These are phyloP conservation scores for Vanilla planifolia DNA, from an alignment of 106 monocot species.

Conservation along the genomic window DNA sequence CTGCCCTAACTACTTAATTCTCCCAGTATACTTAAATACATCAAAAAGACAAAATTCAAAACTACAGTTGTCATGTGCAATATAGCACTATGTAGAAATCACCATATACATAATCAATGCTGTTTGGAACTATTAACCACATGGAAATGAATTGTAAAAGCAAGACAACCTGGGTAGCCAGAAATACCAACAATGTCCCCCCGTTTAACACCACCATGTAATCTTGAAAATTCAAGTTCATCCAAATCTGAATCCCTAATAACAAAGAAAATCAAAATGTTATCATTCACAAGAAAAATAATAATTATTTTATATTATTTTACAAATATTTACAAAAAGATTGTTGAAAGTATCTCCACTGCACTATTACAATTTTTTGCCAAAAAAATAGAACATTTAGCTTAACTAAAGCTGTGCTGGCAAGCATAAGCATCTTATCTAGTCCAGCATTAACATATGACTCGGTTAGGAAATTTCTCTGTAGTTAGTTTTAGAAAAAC, in stretches of 20 bases:
- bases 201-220: constrained; percentile 71
- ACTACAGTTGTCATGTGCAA: no score
- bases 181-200: constrained; percentile 96
- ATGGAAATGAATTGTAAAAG: background rate
- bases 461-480: background rate
- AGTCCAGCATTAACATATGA: background rate
- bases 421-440: background rate
- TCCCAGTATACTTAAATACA: no score
- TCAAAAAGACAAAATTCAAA: no score
- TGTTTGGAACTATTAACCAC: constrained; percentile 1
- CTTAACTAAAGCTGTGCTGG: background rate
- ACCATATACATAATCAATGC: no score
- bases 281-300: background rate
- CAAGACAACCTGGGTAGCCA: constrained; percentile 85
- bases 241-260: constrained; percentile 70
- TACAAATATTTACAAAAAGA: no score
- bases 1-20: no score
- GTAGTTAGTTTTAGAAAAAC: background rate
- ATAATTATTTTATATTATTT: background rate
- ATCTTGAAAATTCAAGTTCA: constrained; percentile 65
- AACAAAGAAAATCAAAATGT: constrained; percentile 9
- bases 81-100: no score
- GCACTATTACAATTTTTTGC: no score
- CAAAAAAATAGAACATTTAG: no score
- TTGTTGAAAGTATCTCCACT: no score